These are phyloP conservation scores for Xylaria intraflava DNA, from an alignment of 495 filamentous ascomycete genomes.

Conservation along the genomic window DNA sequence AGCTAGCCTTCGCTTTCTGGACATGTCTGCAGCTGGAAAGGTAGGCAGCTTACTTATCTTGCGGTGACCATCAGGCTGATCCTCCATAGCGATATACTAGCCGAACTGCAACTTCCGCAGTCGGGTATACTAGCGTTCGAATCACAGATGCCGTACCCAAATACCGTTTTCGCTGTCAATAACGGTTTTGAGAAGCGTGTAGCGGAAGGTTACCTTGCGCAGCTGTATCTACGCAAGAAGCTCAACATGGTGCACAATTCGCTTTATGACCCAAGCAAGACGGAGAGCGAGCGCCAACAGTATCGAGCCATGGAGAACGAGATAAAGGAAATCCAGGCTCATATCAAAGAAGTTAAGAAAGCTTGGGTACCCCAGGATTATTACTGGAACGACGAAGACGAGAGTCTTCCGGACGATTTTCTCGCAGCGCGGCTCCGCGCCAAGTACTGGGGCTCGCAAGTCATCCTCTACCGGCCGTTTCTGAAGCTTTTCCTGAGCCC, in stretches of 20 bases:
- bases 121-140: slow-evolving; percentile 70
- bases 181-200: slow-evolving; percentile 46
- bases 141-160: slow-evolving; percentile 59
- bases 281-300: slow-evolving; percentile 29
- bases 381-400: slow-evolving; percentile 56
- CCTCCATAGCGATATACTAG: slow-evolving; percentile 70
- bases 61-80: background rate
- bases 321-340: slow-evolving; percentile 25
- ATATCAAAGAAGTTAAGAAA: slow-evolving; percentile 23
- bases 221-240: slow-evolving; percentile 77
- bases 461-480: slow-evolving; percentile 83
- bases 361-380: slow-evolving; percentile 37
- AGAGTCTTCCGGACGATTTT: slow-evolving; percentile 66
- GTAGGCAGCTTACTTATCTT: slow-evolving; percentile 36
- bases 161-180: slow-evolving; percentile 35
- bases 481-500: slow-evolving; percentile 56
- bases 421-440: slow-evolving; percentile 79
- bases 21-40: slow-evolving; percentile 91
- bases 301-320: slow-evolving; percentile 21
- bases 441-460: slow-evolving; percentile 88
- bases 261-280: slow-evolving; percentile 60
- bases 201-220: slow-evolving; percentile 76
- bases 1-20: slow-evolving; percentile 80
- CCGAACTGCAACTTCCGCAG: slow-evolving; percentile 78
- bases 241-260: slow-evolving; percentile 77